Base-by-base conservation (phyloP, 129 eudicot genomes). In the Tanacetum coccineum region DNA sequence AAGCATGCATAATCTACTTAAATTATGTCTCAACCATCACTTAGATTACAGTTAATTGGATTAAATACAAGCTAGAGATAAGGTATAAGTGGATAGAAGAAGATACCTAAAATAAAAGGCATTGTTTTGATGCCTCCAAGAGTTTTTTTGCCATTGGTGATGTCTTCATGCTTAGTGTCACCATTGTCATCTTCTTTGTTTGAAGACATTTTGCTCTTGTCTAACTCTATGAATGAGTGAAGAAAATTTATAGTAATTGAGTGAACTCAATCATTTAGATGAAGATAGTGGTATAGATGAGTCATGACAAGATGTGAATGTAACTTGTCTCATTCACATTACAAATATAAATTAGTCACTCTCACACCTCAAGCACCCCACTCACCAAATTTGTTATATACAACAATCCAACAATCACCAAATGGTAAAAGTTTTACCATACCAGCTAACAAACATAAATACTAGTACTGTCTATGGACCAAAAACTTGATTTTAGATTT, bases 21-120 rank as follows among this genome's bases (percentile, higher is more conserved):
- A 44, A 39, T 14, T 39, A 20, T 15, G 11, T 17, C 39, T 9
- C 14, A 9, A 32, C 39, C 39, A 5, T 32, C 4, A 32, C 39
- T 32, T 6, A 32, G 9, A 30, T 30, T 5, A 32, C n/a, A n/a
- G 39, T 32, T 32, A 32, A 32, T 32, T 4, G 39, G 36, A 32
- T 32, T 32, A 32, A 26, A 32, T 32, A 32, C 39, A 32, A 32
- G 39, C 39, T 26, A 50, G 30, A 59, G 36, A 58, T 5, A 32
- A 46, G 64, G 22, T 6, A 58, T 45, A 56, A 22, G 48, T 45
- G 50, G 47, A 21, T 9, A 32, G 32, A 30, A 18, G 20, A 44
- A 19, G 9, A 50, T 73, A 91, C 99, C 95, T 36, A 94, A 90
- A 70, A 94, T 94, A 73, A 89, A 94, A 54, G 99, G 99, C 96